Evolutionary conservation across 257 asterid species (phyloP).

Genomic region (Solanum clarkiae): DNA sequence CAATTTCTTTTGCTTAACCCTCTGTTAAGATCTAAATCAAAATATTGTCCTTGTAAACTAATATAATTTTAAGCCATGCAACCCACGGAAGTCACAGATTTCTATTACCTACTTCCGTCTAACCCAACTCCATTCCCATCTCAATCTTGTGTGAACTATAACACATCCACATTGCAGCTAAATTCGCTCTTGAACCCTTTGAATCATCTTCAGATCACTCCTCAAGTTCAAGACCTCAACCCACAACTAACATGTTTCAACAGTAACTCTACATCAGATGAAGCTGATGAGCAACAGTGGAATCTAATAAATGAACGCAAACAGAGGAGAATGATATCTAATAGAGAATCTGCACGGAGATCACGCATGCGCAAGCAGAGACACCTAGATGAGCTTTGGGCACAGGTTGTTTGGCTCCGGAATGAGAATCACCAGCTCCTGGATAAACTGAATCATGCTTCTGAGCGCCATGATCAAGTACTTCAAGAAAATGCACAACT

Average conservation of each 20-base stretch:
- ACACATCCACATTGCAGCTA: constrained; percentile 29
- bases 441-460: constrained; percentile 47
- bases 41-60: not conserved
- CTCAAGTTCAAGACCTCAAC: constrained; percentile 52
- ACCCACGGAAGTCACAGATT: constrained; percentile 44
- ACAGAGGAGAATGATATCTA: constrained; percentile 80
- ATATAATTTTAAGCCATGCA: constrained; percentile 39
- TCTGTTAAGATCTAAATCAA: constrained; percentile 5
- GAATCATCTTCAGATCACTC: constrained; percentile 27
- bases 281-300: constrained; percentile 62
- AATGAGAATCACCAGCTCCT: constrained; percentile 72
- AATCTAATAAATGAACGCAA: constrained; percentile 73
- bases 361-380: constrained; percentile 93
- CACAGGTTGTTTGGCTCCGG: constrained; percentile 70
- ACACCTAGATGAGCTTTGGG: constrained; percentile 86
- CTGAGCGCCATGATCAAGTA: constrained; percentile 47
- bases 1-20: not conserved
- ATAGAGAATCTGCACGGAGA: constrained; percentile 76
- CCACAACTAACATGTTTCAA: constrained; percentile 48
- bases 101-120: constrained; percentile 40
- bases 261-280: constrained; percentile 84
- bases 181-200: constrained; percentile 33
- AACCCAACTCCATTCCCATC: constrained; percentile 38
- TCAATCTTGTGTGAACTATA: constrained; percentile 19
- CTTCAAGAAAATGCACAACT: constrained; percentile 60